Evolutionary conservation across 1,284 basidiomycete genomes (phyloP), one percentile per base, ranked within the genome.

Genomic region (Naganishia liquefaciens): DNA sequence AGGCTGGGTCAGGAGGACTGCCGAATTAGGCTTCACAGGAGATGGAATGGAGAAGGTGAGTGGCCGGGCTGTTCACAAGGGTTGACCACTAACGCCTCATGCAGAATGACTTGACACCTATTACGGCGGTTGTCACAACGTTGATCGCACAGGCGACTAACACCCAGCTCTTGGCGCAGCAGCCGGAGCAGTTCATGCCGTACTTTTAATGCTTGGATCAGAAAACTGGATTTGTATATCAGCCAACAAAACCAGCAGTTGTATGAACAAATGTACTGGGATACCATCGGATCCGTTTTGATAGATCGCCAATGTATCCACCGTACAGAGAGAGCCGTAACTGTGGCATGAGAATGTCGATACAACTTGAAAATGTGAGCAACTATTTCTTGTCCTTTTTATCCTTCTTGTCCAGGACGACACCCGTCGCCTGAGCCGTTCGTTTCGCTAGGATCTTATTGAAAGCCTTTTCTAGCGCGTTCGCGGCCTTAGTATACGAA

Each of bases 401-500:
- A n/a, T 58, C 52, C 40, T 54, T 44, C 64, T 61, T 51, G 43
- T 65, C 64, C 9, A 58, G 23, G 11, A 23, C 55, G 23, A 47
- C 42, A 33, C 64, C 64, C 2, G 58, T 52, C 19, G 55, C 58
- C 28, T 66, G 60, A 5, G 57, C 57, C 33, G 64, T 66, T 43
- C 79, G 73, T 67, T 80, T 80, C 73, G 78, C 77, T 65, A 81
- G 54, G 47, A 76, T 77, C 64, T 77, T 75, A 71, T 79, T 76
- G 62, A 81, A 61, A 25, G 74, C 73, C 70, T 79, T 78, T 72
- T 96, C 93, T 77, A 98, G 79, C 79, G 87, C 88, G 70, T 86
- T 88, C 10, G 93, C 94, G 70, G 89, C 88, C 80, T 89, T 91
- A 64, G 87, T 85, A 74, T 95, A 99, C 52, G 90, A 86, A 27